phyloP scores from a whole-genome alignment of 1,284 basidiomycete species.

The Calocybe gambosa region DNA sequence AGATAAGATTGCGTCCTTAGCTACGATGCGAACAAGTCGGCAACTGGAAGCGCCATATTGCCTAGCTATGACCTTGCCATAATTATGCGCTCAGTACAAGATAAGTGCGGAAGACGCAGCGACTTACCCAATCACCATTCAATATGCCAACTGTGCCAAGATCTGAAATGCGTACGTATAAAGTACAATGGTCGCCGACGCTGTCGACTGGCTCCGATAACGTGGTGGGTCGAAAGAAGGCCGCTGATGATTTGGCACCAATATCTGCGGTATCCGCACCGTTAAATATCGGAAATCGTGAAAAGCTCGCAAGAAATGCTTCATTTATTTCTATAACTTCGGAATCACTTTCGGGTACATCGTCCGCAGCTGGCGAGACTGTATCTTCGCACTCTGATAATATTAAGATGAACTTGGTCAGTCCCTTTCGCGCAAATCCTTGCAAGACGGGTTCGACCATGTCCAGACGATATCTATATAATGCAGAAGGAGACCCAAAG shows the following conservation, averaged over 20 bases:
- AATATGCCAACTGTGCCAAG: conserved; percentile 73
- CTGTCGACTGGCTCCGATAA: conserved; percentile 28
- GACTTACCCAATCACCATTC: conserved; percentile 83
- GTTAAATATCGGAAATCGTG: conserved; percentile 23
- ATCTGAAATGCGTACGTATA: conserved; percentile 57
- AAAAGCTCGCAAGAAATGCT: conserved; percentile 56
- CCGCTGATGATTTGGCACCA: conserved; percentile 11
- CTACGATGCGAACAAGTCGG: conserved; percentile 54
- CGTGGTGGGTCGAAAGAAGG: conserved; percentile 22
- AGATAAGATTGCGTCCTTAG: conserved; percentile 39
- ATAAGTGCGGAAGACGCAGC: background rate
- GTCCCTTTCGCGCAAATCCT: conserved; percentile 48
- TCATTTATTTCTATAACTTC: conserved; percentile 65
- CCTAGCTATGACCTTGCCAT: conserved; percentile 29
- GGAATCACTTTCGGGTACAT: conserved; percentile 24
- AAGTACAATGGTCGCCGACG: conserved; percentile 39
- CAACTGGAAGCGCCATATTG: conserved; percentile 26
- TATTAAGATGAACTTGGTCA: conserved; percentile 57
- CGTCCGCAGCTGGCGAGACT: conserved; percentile 12
- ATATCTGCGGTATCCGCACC: conserved; percentile 10
- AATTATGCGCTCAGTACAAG: conserved; percentile 5
- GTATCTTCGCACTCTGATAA: conserved; percentile 20
- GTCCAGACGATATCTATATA: conserved; percentile 36
- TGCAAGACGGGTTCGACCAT: conserved; percentile 68
- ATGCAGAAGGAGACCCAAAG: conserved; percentile 10